Conservation (phyloP, 805 yeast species). For the Metschnikowia santaceciliae region DNA sequence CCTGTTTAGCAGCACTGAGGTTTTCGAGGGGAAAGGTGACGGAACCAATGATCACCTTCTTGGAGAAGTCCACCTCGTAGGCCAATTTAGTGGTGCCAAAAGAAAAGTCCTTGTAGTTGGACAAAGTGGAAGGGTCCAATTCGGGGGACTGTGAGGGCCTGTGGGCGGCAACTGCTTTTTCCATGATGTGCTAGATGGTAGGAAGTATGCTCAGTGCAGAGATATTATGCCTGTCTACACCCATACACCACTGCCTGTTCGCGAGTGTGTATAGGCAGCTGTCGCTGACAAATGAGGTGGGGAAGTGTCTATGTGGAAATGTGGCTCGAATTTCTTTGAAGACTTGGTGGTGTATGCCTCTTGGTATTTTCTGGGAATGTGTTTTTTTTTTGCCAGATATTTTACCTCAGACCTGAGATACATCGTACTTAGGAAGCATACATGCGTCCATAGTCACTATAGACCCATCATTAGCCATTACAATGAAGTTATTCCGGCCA, state of each 20-base stretch:
- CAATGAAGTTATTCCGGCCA: too few species aligned
- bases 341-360: too few species aligned
- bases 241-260: neutral
- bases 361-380: too few species aligned
- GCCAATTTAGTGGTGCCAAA: constrained; percentile 51
- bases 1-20: constrained; percentile 21
- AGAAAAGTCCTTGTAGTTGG: constrained; percentile 58
- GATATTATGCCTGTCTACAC: neutral
- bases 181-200: constrained; percentile 5
- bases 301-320: neutral
- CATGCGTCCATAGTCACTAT: too few species aligned
- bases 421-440: too few species aligned
- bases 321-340: too few species aligned
- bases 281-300: neutral
- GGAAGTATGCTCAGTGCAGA: neutral
- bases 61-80: constrained; percentile 53
- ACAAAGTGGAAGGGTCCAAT: constrained; percentile 70
- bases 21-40: constrained; percentile 46
- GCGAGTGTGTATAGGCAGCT: neutral
- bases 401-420: too few species aligned
- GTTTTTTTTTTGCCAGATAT: too few species aligned
- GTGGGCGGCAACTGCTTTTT: constrained; percentile 10
- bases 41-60: constrained; percentile 49
- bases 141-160: constrained; percentile 18
- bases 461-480: too few species aligned